Evolutionary conservation across 129 eudicot species (phyloP).

Genomic region (Ambrosia artemisiifolia): DNA sequence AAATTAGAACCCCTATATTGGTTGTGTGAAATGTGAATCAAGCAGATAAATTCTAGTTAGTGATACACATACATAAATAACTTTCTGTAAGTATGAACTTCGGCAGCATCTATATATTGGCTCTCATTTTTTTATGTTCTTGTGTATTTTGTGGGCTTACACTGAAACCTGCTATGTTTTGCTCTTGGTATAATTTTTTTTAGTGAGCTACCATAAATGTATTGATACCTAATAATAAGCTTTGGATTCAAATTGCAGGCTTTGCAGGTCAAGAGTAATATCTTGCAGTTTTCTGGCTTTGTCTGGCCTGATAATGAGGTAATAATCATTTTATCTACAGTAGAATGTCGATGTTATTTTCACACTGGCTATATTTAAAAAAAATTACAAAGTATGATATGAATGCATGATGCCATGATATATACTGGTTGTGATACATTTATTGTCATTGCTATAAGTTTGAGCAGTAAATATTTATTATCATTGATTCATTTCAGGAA

Average conservation of each 20-base stretch:
- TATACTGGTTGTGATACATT: not conserved
- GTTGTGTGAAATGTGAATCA: conserved; percentile 19
- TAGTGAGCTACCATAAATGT: conserved; percentile 6
- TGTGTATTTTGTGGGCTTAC: conserved; percentile 7
- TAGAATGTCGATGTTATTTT: conserved; percentile 12
- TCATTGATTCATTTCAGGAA: conserved; percentile 45
- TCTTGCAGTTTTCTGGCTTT: conserved; percentile 90
- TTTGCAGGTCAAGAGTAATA: conserved; percentile 61
- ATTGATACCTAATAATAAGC: not conserved
- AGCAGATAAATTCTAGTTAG: conserved; percentile 2
- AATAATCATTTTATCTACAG: conserved; percentile 11
- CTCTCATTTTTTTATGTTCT: not conserved
- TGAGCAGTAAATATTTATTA: conserved; percentile 4
- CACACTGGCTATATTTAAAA: not conserved
- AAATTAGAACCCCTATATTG: conserved; percentile 12
- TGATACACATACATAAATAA: not conserved
- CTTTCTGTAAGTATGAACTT: not conserved
- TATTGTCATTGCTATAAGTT: not conserved
- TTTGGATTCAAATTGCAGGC: conserved; percentile 58
- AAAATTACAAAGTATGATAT: not conserved
- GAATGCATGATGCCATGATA: not conserved
- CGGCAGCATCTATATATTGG: not conserved
- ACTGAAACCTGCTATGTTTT: conserved; percentile 9
- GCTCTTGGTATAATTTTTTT: not conserved
- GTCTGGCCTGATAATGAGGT: conserved; percentile 91